phyloP scores from a whole-genome alignment of 805 yeast genomes.

The Kregervanrija fluxuum region DNA sequence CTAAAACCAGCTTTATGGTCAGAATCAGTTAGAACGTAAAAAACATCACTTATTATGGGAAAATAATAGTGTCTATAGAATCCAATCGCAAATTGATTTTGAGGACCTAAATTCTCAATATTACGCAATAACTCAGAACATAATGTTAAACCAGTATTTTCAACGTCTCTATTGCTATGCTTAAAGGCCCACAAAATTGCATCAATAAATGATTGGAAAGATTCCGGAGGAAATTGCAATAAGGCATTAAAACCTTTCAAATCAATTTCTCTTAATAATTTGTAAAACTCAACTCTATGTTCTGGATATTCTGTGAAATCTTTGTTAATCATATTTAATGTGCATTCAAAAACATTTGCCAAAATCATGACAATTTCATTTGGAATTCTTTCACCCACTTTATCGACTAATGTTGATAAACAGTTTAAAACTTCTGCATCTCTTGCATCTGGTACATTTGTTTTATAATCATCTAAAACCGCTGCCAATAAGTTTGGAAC shows the following conservation, averaged over 20 bases:
- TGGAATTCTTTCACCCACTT: conserved; percentile 83
- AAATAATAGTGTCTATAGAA: conserved; percentile 86
- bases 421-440: conserved; percentile 97
- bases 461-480: conserved; percentile 80
- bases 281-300: conserved; percentile 94
- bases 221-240: conserved; percentile 81
- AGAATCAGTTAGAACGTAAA: conserved; percentile 88
- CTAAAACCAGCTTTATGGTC: conserved; percentile 97
- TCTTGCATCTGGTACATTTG: conserved; percentile 91
- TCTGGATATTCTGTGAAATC: conserved; percentile 97
- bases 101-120: conserved; percentile 64
- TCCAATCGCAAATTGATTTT: conserved; percentile 67
- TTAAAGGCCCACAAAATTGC: conserved; percentile 98
- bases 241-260: conserved; percentile 79
- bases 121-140: conserved; percentile 79
- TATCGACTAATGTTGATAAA: conserved; percentile 81
- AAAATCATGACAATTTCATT: conserved; percentile 82
- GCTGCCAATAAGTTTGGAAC: conserved; percentile 79
- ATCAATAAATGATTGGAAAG: conserved; percentile 84
- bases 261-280: conserved; percentile 80
- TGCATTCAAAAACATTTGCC: conserved; percentile 89
- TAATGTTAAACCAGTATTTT: conserved; percentile 79
- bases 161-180: conserved; percentile 96
- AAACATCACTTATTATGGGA: conserved; percentile 85
- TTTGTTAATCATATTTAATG: conserved; percentile 90